Conservation (phyloP, 2,329 filamentous ascomycete genomes). For the Fusarium sterilihyphosum region DNA sequence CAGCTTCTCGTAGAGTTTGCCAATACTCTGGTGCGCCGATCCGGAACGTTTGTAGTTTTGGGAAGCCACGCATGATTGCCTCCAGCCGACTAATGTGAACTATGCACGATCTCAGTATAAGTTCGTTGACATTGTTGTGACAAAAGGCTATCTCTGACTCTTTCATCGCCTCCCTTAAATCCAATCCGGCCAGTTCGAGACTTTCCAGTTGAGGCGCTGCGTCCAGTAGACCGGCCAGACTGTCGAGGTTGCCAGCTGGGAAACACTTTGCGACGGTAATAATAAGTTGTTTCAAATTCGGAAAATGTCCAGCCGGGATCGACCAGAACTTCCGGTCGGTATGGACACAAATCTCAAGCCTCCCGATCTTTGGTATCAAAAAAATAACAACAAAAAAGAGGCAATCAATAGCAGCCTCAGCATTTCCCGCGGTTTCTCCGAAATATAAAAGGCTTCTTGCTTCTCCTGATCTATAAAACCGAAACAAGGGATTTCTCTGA, state of each 20-base stretch:
- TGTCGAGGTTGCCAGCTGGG: fast-evolving
- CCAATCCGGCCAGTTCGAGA: too few species aligned
- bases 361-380: neutral
- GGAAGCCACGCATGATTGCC: neutral
- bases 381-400: neutral
- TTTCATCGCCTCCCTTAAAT: fast-evolving
- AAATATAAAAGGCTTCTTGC: too few species aligned
- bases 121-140: neutral
- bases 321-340: neutral
- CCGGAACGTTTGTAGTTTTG: neutral
- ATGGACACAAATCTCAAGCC: neutral
- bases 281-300: neutral
- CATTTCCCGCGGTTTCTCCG: too few species aligned
- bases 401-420: too few species aligned
- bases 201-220: neutral
- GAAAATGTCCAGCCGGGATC: neutral
- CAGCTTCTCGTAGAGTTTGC: too few species aligned
- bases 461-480: too few species aligned
- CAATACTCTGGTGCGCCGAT: neutral
- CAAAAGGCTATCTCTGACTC: too few species aligned
- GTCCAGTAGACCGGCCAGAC: neutral
- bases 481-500: too few species aligned
- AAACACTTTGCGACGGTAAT: neutral
- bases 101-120: neutral
- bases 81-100: neutral